phyloP scores from a whole-genome alignment of 2,329 filamentous ascomycete genomes.

The Furcasterigmium sp. region DNA sequence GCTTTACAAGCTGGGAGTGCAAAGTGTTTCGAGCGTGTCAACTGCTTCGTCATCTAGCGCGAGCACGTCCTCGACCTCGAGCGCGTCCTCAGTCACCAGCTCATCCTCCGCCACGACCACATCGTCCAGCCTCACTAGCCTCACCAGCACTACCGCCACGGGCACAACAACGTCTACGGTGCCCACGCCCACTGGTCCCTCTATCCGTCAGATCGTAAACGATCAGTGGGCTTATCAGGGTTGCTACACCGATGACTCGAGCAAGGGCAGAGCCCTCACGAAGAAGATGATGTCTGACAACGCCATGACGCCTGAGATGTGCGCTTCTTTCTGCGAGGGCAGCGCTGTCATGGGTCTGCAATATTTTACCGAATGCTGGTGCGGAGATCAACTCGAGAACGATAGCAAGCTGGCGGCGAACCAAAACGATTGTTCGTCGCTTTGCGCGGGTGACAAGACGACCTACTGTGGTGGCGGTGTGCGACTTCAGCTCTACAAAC shows the following conservation, averaged over 20 bases:
- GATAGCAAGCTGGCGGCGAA: constrained; percentile 7
- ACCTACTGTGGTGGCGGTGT: constrained; percentile 6
- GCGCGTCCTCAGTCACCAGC: background rate
- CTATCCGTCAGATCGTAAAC: constrained; percentile 15
- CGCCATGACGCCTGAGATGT: constrained; percentile 28
- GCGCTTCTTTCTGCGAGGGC: constrained; percentile 21
- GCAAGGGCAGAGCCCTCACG: constrained; percentile 21
- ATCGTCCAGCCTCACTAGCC: no score
- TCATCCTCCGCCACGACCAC: background rate
- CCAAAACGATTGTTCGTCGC: constrained; percentile 5
- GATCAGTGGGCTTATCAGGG: constrained; percentile 22
- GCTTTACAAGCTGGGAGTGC: constrained; percentile 2
- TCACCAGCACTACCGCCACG: no score
- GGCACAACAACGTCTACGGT: constrained; percentile 6
- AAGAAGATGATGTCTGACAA: constrained; percentile 20
- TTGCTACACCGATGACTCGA: constrained; percentile 27
- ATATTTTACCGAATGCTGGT: constrained; percentile 23
- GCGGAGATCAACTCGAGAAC: constrained; percentile 3
- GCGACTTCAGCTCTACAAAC: constrained; percentile 8
- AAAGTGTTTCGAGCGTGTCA: background rate
- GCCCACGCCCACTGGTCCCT: constrained; percentile 15
- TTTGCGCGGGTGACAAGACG: constrained; percentile 4
- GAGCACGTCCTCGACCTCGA: background rate
- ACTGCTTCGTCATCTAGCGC: background rate
- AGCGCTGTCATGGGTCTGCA: constrained; percentile 24